A percentile compares a stretch with the other conserved stretches of the same genome.
phyloP scores from a whole-genome alignment of 768 basidiomycete species.

The Termitomyces sp. region DNA sequence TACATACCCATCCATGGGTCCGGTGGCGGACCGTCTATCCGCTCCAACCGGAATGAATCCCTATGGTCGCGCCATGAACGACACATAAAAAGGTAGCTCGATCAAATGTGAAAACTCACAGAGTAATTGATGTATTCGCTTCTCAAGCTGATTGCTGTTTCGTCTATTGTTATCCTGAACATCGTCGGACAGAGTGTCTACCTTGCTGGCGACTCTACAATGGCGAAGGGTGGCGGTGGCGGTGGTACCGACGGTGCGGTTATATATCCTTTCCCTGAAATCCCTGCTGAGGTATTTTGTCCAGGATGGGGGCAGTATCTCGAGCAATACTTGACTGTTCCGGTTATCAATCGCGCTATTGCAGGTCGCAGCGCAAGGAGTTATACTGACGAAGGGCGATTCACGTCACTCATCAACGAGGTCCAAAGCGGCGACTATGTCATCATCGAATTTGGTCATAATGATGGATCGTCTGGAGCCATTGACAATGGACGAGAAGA shows the following conservation, averaged over 20 bases:
- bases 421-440: constrained; percentile 38
- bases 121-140: background rate
- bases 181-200: constrained; percentile 34
- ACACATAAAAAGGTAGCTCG: background rate
- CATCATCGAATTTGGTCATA: constrained; percentile 46
- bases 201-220: constrained; percentile 41
- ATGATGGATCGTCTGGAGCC: constrained; percentile 32
- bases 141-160: background rate
- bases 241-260: constrained; percentile 30
- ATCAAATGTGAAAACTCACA: background rate
- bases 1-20: background rate
- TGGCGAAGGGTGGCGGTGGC: constrained; percentile 37
- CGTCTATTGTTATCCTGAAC: constrained; percentile 6
- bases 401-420: constrained; percentile 36
- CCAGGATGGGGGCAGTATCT: constrained; percentile 45
- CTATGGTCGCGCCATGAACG: background rate
- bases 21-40: background rate
- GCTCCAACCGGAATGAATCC: background rate
- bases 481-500: constrained; percentile 39
- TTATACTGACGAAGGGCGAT: constrained; percentile 45
- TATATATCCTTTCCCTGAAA: background rate
- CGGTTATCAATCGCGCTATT: constrained; percentile 43
- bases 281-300: background rate
- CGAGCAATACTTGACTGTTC: constrained; percentile 35
- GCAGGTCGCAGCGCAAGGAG: constrained; percentile 43